These are phyloP conservation scores for Phyllosticta citriasiana DNA, from an alignment of 2,329 filamentous ascomycete species.

Conservation along the genomic window DNA sequence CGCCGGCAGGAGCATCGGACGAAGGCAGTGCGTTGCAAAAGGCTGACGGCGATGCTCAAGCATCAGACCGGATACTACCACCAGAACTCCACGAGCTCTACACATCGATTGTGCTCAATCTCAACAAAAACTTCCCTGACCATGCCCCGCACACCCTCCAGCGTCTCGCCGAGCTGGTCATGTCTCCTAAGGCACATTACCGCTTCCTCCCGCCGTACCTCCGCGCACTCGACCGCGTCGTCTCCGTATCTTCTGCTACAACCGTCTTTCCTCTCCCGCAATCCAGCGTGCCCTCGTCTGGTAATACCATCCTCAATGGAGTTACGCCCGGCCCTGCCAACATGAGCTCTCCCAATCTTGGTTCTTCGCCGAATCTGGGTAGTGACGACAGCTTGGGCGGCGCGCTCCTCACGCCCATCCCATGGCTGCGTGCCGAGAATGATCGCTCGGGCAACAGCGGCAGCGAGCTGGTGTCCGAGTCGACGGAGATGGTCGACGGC, in stretches of 20 bases:
- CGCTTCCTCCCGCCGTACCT: constrained; percentile 73
- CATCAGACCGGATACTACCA: constrained; percentile 16
- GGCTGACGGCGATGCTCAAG: not conserved
- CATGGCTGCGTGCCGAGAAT: constrained; percentile 54
- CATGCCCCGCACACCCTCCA: constrained; percentile 89
- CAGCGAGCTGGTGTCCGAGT: constrained; percentile 58
- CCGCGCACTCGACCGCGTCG: constrained; percentile 79
- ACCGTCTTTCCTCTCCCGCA: constrained; percentile 75
- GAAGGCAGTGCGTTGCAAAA: not conserved
- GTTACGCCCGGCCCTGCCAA: constrained; percentile 50
- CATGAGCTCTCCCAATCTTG: not conserved
- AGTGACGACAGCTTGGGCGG: constrained; percentile 86
- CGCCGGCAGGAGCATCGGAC: constrained; percentile 27
- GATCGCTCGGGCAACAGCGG: constrained; percentile 17
- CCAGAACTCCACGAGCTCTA: constrained; percentile 23
- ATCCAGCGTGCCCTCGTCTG: constrained; percentile 35
- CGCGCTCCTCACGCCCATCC: constrained; percentile 84
- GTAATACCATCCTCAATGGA: constrained; percentile 38
- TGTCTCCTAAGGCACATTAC: constrained; percentile 70
- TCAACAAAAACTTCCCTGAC: constrained; percentile 56
- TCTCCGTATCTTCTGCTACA: constrained; percentile 76
- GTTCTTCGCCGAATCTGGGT: constrained; percentile 42
- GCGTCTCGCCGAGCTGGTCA: constrained; percentile 76
- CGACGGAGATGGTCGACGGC: constrained; percentile 70
- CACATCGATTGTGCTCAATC: constrained; percentile 35